A percentile compares a stretch with the other conserved stretches of the same genome.
phyloP scores from a whole-genome alignment of 106 monocot genomes.

The Dioscorea dumetorum region DNA sequence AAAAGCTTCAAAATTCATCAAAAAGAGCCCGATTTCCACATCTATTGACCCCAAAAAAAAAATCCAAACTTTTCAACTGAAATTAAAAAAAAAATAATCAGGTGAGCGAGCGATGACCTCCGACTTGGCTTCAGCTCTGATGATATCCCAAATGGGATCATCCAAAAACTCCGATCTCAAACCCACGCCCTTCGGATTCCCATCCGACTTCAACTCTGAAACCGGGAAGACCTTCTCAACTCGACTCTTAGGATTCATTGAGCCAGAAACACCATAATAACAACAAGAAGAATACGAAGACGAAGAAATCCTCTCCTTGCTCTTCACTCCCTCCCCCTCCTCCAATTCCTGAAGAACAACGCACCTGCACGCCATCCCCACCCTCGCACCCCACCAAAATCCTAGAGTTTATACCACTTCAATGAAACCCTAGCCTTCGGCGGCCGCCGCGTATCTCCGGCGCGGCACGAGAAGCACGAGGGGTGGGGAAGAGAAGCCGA shows the following conservation, averaged over 20 bases:
- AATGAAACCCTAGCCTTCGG: not conserved
- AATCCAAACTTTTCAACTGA: not conserved
- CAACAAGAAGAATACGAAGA: not conserved
- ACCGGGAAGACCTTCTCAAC: slow-evolving; percentile 2
- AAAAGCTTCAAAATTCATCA: not conserved
- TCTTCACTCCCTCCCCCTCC: not conserved
- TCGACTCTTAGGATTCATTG: not conserved
- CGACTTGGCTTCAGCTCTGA: slow-evolving; percentile 13
- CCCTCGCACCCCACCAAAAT: not conserved
- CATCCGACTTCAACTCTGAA: not conserved
- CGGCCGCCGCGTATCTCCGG: too few relatives aligned
- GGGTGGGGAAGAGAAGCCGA: too few relatives aligned
- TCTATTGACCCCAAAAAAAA: not conserved
- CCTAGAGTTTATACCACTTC: not conserved
- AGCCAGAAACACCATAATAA: not conserved
- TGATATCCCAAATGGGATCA: slow-evolving; percentile 19
- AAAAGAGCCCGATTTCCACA: not conserved
- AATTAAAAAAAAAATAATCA: not conserved
- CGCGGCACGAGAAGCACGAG: too few relatives aligned
- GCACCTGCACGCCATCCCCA: slow-evolving; percentile 1
- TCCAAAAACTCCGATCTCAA: not conserved
- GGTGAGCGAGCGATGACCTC: slow-evolving; percentile 2
- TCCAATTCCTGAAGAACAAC: slow-evolving; percentile 6
- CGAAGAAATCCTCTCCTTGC: not conserved
- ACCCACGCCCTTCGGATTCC: not conserved